Conservation (phyloP, 768 basidiomycete species). For the Termitomyces sp. region DNA sequence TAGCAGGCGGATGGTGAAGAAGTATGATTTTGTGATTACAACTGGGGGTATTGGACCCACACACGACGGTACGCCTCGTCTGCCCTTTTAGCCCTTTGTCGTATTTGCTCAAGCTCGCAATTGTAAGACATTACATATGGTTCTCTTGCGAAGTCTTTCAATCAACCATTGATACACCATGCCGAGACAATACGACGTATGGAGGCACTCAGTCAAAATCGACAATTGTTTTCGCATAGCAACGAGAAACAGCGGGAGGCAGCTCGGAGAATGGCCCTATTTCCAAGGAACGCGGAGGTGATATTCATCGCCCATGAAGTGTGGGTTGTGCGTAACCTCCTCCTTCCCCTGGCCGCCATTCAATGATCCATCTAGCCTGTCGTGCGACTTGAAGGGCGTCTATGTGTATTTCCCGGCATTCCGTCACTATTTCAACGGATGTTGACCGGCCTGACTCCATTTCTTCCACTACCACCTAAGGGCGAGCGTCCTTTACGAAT, state of each 20-base stretch:
- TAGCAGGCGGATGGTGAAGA: conserved; percentile 69
- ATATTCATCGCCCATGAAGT: conserved; percentile 75
- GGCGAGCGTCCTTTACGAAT: conserved; percentile 70
- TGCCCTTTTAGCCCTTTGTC: not conserved
- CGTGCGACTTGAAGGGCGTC: conserved; percentile 75
- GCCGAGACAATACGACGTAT: conserved; percentile 75
- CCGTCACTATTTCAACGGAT: conserved; percentile 81
- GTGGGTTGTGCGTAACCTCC: conserved; percentile 66
- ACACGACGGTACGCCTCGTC: conserved; percentile 61
- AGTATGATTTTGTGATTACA: conserved; percentile 88
- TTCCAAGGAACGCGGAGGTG: conserved; percentile 75
- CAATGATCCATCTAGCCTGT: conserved; percentile 54
- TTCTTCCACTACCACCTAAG: conserved; percentile 74
- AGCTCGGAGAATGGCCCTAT: conserved; percentile 84
- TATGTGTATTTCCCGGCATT: conserved; percentile 91
- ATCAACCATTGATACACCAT: conserved; percentile 64
- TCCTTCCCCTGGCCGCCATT: conserved; percentile 2
- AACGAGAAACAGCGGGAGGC: conserved; percentile 73
- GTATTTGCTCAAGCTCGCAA: not conserved
- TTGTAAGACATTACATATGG: conserved; percentile 80
- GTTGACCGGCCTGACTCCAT: conserved; percentile 65
- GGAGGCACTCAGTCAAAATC: conserved; percentile 50
- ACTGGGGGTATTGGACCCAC: conserved; percentile 91
- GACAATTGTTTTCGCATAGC: conserved; percentile 55
- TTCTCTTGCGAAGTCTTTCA: conserved; percentile 83